Conservation (phyloP, 306 rosid species). For the Begonia peltatifolia region DNA sequence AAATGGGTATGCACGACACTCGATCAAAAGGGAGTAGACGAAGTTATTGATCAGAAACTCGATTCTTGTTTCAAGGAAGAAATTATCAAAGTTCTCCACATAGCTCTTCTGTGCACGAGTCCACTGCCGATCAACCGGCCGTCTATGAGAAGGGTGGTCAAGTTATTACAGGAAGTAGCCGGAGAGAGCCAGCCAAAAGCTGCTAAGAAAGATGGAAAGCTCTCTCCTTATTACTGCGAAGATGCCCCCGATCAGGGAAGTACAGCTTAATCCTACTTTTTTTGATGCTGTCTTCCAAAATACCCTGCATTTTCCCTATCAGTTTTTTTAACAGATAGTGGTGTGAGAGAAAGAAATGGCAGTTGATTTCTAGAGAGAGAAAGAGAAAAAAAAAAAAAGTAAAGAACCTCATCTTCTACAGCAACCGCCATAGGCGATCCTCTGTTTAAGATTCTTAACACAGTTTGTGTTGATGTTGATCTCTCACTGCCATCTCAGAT, state of each 20-base stretch:
- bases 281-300: too few relatives aligned
- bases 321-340: too few relatives aligned
- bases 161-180: constrained; percentile 42
- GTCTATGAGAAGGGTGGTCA: constrained; percentile 53
- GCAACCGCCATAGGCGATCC: too few relatives aligned
- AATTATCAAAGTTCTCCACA: constrained; percentile 63
- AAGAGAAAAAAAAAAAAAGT: too few relatives aligned
- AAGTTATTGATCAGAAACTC: constrained; percentile 55
- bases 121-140: constrained; percentile 74
- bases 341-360: too few relatives aligned
- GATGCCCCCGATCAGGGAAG: constrained; percentile 35
- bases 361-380: too few relatives aligned
- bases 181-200: constrained; percentile 14
- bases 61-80: constrained; percentile 58
- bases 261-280: not conserved
- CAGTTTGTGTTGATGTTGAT: too few relatives aligned
- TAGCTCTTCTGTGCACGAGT: constrained; percentile 82
- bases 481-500: too few relatives aligned
- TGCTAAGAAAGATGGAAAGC: constrained; percentile 28
- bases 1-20: constrained; percentile 71
- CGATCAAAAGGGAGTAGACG: constrained; percentile 66
- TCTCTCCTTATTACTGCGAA: constrained; percentile 44
- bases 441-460: too few relatives aligned
- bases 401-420: too few relatives aligned
- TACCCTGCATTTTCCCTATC: too few relatives aligned